These are phyloP conservation scores for Talaromyces stipitatus DNA, from an alignment of 495 filamentous ascomycete species.

Conservation along the genomic window DNA sequence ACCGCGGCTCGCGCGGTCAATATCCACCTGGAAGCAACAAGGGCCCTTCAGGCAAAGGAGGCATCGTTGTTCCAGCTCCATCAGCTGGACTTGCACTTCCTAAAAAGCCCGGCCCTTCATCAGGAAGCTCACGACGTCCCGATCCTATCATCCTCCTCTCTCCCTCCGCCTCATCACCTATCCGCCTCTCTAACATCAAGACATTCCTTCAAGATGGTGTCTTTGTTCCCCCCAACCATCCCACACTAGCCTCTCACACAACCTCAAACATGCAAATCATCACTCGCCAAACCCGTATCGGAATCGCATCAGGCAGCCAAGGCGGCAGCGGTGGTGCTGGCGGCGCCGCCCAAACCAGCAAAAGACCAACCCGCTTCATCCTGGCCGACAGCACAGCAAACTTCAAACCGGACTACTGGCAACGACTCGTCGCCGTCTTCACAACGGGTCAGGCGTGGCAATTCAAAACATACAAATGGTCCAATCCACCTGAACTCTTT, in stretches of 20 bases:
- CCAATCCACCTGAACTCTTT: constrained; percentile 81
- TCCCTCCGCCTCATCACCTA: constrained; percentile 92
- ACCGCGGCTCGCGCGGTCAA: constrained; percentile 36
- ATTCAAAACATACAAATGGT: constrained; percentile 97
- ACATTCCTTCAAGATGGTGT: constrained; percentile 83
- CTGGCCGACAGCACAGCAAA: constrained; percentile 86
- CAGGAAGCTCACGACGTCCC: constrained; percentile 47
- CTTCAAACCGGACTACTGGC: constrained; percentile 98
- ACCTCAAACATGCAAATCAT: constrained; percentile 75
- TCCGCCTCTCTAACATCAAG: constrained; percentile 96
- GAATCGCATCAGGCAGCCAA: constrained; percentile 32
- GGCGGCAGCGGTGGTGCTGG: constrained; percentile 16
- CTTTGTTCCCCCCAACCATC: constrained; percentile 70
- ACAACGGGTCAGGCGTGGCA: constrained; percentile 98
- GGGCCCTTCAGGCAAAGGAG: constrained; percentile 25
- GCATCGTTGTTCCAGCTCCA: constrained; percentile 28
- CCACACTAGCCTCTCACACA: constrained; percentile 47
- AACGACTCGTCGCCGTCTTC: constrained; percentile 91
- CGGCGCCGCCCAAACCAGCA: constrained; percentile 35
- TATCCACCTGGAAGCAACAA: constrained; percentile 38
- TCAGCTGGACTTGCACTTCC: constrained; percentile 33
- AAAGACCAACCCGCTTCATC: constrained; percentile 80
- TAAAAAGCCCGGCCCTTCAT: constrained; percentile 18
- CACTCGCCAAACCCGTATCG: constrained; percentile 65
- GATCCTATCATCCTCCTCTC: constrained; percentile 98